These are phyloP conservation scores for Nitzschia sp. DNA, from an alignment of 108 stramenopile species.

Conservation along the genomic window DNA sequence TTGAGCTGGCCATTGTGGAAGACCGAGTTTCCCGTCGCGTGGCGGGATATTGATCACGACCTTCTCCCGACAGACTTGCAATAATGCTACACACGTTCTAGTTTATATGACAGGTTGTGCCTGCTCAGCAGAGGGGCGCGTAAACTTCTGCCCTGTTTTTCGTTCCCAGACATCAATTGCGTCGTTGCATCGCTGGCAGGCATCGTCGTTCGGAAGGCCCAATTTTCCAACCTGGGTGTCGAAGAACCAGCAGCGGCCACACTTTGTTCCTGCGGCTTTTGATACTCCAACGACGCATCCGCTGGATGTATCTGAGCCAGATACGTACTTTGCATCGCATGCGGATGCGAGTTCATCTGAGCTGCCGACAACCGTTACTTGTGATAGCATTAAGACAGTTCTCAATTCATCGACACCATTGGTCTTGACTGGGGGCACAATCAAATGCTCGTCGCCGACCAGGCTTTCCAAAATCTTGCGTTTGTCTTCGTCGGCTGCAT, in stretches of 20 bases:
- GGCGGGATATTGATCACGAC: not conserved
- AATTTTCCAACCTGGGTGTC: conserved; percentile 73
- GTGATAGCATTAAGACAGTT: conserved; percentile 86
- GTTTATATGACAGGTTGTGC: conserved; percentile 23
- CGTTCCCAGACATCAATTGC: conserved; percentile 83
- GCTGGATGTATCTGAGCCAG: conserved; percentile 57
- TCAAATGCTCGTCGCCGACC: conserved; percentile 75
- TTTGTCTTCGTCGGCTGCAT: conserved; percentile 64
- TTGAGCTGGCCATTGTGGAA: not conserved
- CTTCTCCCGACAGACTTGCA: not conserved
- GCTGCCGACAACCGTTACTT: conserved; percentile 78
- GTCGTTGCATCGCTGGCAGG: conserved; percentile 86
- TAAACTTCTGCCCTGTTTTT: conserved; percentile 59
- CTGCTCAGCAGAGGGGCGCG: conserved; percentile 42
- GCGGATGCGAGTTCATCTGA: conserved; percentile 41
- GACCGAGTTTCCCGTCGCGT: not conserved
- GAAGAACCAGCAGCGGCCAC: conserved; percentile 92
- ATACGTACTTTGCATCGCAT: conserved; percentile 70
- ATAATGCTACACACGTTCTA: not conserved
- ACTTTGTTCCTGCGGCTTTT: conserved; percentile 81
- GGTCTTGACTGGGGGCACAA: conserved; percentile 78
- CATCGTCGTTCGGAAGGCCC: conserved; percentile 58
- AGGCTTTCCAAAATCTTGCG: conserved; percentile 52
- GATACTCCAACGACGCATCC: conserved; percentile 82
- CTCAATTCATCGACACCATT: conserved; percentile 91